Evolutionary conservation across 768 basidiomycete genomes (phyloP).

Genomic region (Pholiota molesta): DNA sequence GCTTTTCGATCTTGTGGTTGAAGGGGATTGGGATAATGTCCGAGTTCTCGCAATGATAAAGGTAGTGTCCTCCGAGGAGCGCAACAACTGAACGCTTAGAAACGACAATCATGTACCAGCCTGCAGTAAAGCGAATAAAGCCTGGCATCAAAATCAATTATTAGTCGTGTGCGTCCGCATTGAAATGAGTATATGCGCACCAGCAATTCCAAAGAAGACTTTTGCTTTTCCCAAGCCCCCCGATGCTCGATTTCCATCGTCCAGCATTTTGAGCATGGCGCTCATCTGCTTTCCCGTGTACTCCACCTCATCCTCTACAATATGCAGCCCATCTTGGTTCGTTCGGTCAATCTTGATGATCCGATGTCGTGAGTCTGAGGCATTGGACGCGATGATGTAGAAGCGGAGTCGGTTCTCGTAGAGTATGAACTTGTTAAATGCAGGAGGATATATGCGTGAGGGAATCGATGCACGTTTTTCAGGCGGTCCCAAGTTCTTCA

Average conservation of each 20-base stretch:
- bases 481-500: background rate
- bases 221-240: conserved; percentile 84
- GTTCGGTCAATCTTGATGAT: conserved; percentile 95
- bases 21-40: conserved; percentile 78
- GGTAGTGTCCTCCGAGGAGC: conserved; percentile 91
- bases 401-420: conserved; percentile 93
- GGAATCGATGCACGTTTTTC: conserved; percentile 6
- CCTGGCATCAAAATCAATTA: conserved; percentile 45
- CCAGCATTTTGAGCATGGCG: conserved; percentile 90
- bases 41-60: conserved; percentile 94
- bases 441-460: conserved; percentile 26
- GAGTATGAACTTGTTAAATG: conserved; percentile 54
- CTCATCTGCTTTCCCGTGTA: conserved; percentile 92
- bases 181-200: conserved; percentile 38
- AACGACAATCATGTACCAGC: conserved; percentile 94
- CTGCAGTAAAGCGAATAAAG: conserved; percentile 92
- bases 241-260: conserved; percentile 88
- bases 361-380: conserved; percentile 84
- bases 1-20: conserved; percentile 85
- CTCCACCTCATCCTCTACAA: conserved; percentile 86
- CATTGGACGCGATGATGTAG: conserved; percentile 91
- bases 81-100: conserved; percentile 92
- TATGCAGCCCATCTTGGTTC: conserved; percentile 67
- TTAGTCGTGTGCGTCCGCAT: background rate
- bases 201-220: conserved; percentile 83